Conservation (phyloP, 306 rosid genomes). For the Trifolium pratense region DNA sequence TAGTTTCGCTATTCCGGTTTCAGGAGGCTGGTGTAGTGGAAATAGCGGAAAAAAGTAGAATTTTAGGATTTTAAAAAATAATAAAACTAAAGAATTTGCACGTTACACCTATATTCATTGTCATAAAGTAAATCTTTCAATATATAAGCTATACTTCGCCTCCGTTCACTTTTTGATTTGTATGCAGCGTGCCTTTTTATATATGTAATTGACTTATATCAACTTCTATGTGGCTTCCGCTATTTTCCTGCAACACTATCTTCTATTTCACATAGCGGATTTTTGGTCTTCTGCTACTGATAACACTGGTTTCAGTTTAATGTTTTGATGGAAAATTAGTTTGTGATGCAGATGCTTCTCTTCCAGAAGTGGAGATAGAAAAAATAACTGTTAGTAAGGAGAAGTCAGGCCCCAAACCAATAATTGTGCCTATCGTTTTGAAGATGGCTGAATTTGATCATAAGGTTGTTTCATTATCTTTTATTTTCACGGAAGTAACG, state of each 20-base stretch:
- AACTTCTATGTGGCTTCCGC: neutral
- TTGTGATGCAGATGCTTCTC: constrained; percentile 60
- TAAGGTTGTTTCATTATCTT: constrained; percentile 58
- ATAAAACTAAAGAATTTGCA: neutral
- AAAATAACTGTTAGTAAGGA: constrained; percentile 53
- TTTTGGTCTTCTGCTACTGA: neutral
- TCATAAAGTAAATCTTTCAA: neutral
- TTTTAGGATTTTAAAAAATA: neutral
- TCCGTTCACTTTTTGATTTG: neutral
- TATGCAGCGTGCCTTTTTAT: neutral
- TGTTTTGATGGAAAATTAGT: constrained; percentile 29
- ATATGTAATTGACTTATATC: neutral
- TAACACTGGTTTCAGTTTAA: constrained; percentile 8
- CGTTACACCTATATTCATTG: neutral
- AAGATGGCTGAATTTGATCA: constrained; percentile 98
- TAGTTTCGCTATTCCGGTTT: neutral
- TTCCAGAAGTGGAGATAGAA: constrained; percentile 50
- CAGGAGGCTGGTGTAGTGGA: neutral
- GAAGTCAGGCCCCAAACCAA: constrained; percentile 80
- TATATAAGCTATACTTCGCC: neutral
- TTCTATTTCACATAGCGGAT: neutral
- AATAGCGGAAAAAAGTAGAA: neutral
- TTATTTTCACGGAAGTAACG: constrained; percentile 23
- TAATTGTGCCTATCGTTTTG: constrained; percentile 84
- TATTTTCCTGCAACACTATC: neutral